Evolutionary conservation across 139 green algal species (phyloP).

Genomic region (Nannochloris sp.): DNA sequence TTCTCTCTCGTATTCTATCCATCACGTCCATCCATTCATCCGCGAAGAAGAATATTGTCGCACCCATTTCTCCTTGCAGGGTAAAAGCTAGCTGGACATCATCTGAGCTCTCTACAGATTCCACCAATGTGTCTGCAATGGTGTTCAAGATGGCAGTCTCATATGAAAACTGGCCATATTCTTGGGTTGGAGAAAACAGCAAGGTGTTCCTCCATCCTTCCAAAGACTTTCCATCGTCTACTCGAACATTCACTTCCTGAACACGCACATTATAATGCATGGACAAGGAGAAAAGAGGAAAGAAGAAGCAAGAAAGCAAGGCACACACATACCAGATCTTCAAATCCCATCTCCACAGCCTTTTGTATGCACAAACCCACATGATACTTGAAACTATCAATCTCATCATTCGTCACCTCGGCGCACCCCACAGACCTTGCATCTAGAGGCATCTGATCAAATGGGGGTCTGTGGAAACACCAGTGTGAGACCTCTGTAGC

Average conservation of each 20-base stretch:
- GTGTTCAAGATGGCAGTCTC: slow-evolving; percentile 32
- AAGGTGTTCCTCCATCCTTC: slow-evolving; percentile 43
- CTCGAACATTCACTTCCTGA: slow-evolving; percentile 9
- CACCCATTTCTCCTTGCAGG: slow-evolving; percentile 11
- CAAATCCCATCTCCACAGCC: background rate
- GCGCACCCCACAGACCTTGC: too few relatives aligned
- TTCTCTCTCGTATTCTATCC: background rate
- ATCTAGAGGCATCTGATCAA: background rate
- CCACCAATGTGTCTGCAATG: slow-evolving; percentile 21
- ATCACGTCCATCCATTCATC: background rate
- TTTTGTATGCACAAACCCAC: slow-evolving; percentile 8
- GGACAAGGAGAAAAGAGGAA: too few relatives aligned
- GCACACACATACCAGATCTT: too few relatives aligned
- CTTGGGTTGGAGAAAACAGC: slow-evolving; percentile 27
- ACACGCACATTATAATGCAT: background rate
- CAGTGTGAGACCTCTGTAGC: slow-evolving; percentile 1
- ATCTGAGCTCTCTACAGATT: background rate
- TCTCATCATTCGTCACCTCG: background rate
- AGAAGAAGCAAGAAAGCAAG: too few relatives aligned
- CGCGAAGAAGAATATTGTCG: slow-evolving; percentile 21
- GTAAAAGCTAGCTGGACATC: slow-evolving; percentile 9
- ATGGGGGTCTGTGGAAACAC: slow-evolving; percentile 6
- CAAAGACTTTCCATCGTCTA: slow-evolving; percentile 19
- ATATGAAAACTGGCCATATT: slow-evolving; percentile 31
- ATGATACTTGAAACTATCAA: background rate